Evolutionary conservation across 2,329 filamentous ascomycete genomes (phyloP).

Genomic region (Hirsutella thompsonii): DNA sequence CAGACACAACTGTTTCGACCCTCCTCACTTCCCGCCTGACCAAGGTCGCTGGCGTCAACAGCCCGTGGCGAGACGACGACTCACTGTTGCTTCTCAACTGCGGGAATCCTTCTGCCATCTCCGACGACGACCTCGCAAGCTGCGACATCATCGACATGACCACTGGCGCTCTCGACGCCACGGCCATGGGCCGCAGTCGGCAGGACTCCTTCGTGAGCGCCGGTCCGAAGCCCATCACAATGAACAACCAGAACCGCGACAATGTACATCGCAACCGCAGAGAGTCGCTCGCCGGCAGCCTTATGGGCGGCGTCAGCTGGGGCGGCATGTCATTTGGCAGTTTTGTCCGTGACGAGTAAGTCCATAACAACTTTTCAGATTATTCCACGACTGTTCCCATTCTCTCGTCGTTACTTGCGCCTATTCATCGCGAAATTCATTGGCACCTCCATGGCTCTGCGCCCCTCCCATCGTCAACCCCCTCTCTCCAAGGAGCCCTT

Average conservation of each 20-base stretch:
- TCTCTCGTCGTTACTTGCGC: constrained; percentile 3
- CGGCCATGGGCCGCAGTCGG: constrained; percentile 40
- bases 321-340: constrained; percentile 91
- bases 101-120: constrained; percentile 11
- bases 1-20: neutral
- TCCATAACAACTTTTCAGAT: constrained; percentile 13
- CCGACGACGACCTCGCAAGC: constrained; percentile 14
- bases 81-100: constrained; percentile 11
- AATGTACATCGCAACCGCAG: constrained; percentile 42
- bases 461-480: no score
- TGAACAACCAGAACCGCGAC: constrained; percentile 51
- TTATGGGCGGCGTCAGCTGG: constrained; percentile 87
- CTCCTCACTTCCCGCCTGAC: neutral
- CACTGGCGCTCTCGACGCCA: constrained; percentile 44
- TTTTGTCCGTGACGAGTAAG: constrained; percentile 97
- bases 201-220: constrained; percentile 55
- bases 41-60: neutral
- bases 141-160: constrained; percentile 38
- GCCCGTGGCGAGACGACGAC: constrained; percentile 7
- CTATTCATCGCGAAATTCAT: neutral
- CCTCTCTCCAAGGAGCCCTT: no score
- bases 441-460: neutral
- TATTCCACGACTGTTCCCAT: neutral
- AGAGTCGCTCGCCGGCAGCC: constrained; percentile 50
- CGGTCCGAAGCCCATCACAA: constrained; percentile 53